Evolutionary conservation across 164 flowering plant species (phyloP), one percentile per base, ranked within the genome.

Genomic region (Berberis vulgaris): DNA sequence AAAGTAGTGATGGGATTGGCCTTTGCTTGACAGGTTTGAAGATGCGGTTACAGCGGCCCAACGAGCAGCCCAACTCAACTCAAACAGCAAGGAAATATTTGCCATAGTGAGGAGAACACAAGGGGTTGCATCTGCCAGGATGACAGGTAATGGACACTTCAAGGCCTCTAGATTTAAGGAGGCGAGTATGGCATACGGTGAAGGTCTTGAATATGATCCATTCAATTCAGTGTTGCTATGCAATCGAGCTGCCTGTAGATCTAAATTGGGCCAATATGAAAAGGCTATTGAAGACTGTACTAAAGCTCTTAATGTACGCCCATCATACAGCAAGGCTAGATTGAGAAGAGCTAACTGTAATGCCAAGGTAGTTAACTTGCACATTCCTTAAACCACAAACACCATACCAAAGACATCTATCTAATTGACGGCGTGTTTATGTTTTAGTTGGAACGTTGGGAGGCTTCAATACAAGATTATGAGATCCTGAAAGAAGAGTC

Each of bases 221-320:
- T 65, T 70, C 68, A 94, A 94, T 78, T 79, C 97, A 40, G 75
- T 89, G 12, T 72, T 94, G 70, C 73, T 89, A 13, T 89, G 93
- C 67, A 91, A 94, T 73, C 71, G 96, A 57, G 97, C 96, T 3
- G 90, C 99, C 39, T 89, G 96, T 68, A 75, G 83, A 12, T 79
- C 75, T 6, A 91, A 85, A 74, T 83, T 87, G 5, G 84, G 88
- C 11, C 96, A 85, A 50, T 87, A 69, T 57, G 97, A 89, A 64
- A 86, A 83, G 53, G 93, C 96, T 9, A 46, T 87, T 1, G 96
- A 94, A 52, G 97, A 94, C 67, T 94, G 96, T 74, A 78, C 69
- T 3, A 67, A 60, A 5, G 96, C 97, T 8, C 89, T 94, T 13
- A 61, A 26, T 3, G 63, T 86, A 0, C 84, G 80, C 7, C 96